Evolutionary conservation across 208 protist species (phyloP), one percentile per base, ranked within the genome.

Genomic region (Porcisia deanei): DNA sequence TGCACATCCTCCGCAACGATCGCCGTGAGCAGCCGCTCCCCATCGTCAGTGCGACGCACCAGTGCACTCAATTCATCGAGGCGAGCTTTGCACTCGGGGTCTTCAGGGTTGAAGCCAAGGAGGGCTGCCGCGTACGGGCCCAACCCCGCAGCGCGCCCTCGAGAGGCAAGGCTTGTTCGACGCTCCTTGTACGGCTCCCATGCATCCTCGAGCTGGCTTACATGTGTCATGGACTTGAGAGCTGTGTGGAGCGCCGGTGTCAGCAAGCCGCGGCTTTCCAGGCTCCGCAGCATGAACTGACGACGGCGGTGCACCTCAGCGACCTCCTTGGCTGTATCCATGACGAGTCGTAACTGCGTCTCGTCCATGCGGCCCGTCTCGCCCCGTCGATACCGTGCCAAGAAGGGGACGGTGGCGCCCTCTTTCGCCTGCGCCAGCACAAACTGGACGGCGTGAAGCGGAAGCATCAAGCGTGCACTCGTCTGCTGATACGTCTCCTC

Each of bases 111-210:
- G 68, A 71, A 84, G 68, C 84, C 65, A 1, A 96, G 76, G 6
- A 96, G 75, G 25, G 79, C 73, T 2, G 63, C 72, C 7, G 87
- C 86, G 68, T 90, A 85, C 34, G 81, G 80, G n/a, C 82, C 92
- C 4, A 96, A 79, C 0, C 92, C 92, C 12, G 89, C 90, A 37
- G 92, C 92, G 18, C 92, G 87, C 20, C 81, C 92, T 37, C 92
- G 85, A n/a, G 82, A 71, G 8, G 92, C 89, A n/a, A 95, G 76
- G 60, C 89, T 93, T 43, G 88, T 89, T 47, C 88, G 91, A 57
- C 83, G 77, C 76, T 90, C 88, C 76, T 95, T 95, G 77, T 88
- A 97, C 22, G 91, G 91, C 78, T 95, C 91, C 89, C 91, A 97
- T 52, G 84, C 82, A 73, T 95, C 93, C 76, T 94, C 91, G 43